Evolutionary conservation across 1,284 basidiomycete species (phyloP), one percentile per base, ranked within the genome.

Genomic region (Cutaneotrichosporon cutaneum): DNA sequence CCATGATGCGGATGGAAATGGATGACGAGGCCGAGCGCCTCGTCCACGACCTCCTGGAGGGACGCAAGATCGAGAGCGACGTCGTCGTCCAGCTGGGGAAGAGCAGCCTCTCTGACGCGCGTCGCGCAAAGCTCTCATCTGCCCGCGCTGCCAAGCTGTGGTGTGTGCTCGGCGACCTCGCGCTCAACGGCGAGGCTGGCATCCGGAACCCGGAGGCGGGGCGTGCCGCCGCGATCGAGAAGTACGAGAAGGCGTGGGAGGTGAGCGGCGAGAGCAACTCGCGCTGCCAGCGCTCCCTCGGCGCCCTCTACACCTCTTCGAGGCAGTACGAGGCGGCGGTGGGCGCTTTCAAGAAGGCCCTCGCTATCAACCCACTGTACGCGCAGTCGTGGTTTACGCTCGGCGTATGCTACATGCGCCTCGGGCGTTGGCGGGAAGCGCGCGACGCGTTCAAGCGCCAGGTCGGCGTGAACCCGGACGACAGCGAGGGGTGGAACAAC

Each of bases 401-500:
- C 33, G 96, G 96, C 0, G 98, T 96, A 71, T 88, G 92, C 10
- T 88, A 84, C 67, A 87, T 96, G 80, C 84, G 89, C 21, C 72
- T 84, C 63, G 90, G 95, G 77, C 82, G 87, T 59, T 97, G 93
- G 94, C 84, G 85, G 27, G 88, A 88, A 27, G 94, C 89, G 1
- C 86, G 88, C 60, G 87, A 89, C 53, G 89, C 90, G 0, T 99
- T 99, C 79, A 82, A 83, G 54, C 83, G 94, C 39, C 93, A 92
- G 70, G 93, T 96, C 0, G 82, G 85, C 10, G 87, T 99, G 63
- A 94, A 98, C 66, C 92, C 95, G 64, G 95, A 99, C 70, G 94
- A 99, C 73, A 91, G 87, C 4, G 95, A 99, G 82, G 94, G 92
- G 67, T 99, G 96, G 96, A 97, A 90, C 76, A 99, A 99, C 77